phyloP scores from a whole-genome alignment of 2,329 filamentous ascomycete species.

The Lomentospora prolificans region DNA sequence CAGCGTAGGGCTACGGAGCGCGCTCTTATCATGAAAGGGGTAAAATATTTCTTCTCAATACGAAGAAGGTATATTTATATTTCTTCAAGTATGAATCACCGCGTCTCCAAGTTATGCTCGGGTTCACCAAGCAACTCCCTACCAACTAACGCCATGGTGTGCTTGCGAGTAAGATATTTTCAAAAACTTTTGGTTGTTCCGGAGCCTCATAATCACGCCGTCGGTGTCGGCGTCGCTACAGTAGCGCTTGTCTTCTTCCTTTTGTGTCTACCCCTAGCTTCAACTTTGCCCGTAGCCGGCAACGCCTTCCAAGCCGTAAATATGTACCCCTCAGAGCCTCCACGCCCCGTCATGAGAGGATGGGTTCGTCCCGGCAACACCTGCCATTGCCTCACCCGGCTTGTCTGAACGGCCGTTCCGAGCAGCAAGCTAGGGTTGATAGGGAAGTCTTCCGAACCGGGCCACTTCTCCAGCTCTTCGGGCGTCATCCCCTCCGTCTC shows the following conservation, averaged over 20 bases:
- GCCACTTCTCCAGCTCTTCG: constrained; percentile 45
- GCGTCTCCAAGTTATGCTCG: not conserved
- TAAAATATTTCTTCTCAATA: not conserved
- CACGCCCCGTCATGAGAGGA: constrained; percentile 81
- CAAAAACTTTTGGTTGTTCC: not conserved
- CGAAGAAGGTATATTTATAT: not conserved
- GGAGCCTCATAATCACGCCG: not conserved
- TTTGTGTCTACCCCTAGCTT: constrained; percentile 72
- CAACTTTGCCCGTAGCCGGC: constrained; percentile 68
- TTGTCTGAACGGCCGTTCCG: constrained; percentile 71
- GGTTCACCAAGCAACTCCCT: not conserved
- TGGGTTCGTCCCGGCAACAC: constrained; percentile 87
- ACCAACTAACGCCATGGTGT: not conserved
- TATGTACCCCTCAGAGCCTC: constrained; percentile 82
- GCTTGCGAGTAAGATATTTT: not conserved
- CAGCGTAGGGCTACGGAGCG: not conserved
- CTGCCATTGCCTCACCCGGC: constrained; percentile 73
- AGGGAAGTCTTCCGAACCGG: constrained; percentile 65
- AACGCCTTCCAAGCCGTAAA: constrained; percentile 76
- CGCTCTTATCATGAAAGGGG: not conserved
- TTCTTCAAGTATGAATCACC: not conserved
- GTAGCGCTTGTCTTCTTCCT: constrained; percentile 44
- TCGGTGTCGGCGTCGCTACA: not conserved
- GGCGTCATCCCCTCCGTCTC: constrained; percentile 32
- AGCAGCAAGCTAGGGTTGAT: constrained; percentile 79